A percentile compares a stretch with the other conserved stretches of the same genome.
Evolutionary conservation across 495 filamentous ascomycete genomes (phyloP).

Genomic region (Aspergillus funiculosus): DNA sequence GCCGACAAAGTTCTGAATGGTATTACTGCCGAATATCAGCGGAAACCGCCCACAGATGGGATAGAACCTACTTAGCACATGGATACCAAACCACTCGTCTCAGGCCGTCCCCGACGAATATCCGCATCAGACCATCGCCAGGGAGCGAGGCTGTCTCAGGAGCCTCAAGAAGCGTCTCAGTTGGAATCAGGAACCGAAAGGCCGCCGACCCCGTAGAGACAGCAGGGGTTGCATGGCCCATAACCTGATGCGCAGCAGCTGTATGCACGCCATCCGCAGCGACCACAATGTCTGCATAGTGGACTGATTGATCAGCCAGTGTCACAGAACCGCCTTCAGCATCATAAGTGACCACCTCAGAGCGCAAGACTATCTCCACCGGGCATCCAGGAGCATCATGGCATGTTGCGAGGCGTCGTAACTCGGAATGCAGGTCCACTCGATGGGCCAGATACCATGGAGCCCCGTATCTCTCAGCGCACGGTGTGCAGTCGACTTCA

Average conservation of each 20-base stretch:
- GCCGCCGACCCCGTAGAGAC: slow-evolving; percentile 17
- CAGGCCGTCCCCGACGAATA: background rate
- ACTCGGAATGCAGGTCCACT: slow-evolving; percentile 1
- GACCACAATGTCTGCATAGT: slow-evolving; percentile 41
- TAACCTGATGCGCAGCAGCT: slow-evolving; percentile 20
- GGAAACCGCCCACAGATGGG: background rate
- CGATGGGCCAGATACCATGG: background rate
- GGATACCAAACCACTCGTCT: slow-evolving; percentile 32
- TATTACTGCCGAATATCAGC: slow-evolving; percentile 21
- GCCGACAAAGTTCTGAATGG: slow-evolving; percentile 43
- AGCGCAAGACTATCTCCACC: background rate
- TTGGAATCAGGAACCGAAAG: slow-evolving; percentile 25
- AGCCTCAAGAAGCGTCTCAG: slow-evolving; percentile 4
- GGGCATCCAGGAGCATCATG: background rate
- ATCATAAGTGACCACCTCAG: slow-evolving; percentile 15
- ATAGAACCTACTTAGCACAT: slow-evolving; percentile 23
- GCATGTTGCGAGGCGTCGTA: background rate
- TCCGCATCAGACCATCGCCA: background rate
- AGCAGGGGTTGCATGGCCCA: background rate
- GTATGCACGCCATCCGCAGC: slow-evolving; percentile 48
- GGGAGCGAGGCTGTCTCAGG: background rate
- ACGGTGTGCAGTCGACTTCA: background rate
- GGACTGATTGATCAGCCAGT: slow-evolving; percentile 28
- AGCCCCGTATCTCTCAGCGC: background rate
- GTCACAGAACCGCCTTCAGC: slow-evolving; percentile 31